These are phyloP conservation scores for Sanghuangporus weigelae DNA, from an alignment of 1,284 basidiomycete species.

Conservation along the genomic window DNA sequence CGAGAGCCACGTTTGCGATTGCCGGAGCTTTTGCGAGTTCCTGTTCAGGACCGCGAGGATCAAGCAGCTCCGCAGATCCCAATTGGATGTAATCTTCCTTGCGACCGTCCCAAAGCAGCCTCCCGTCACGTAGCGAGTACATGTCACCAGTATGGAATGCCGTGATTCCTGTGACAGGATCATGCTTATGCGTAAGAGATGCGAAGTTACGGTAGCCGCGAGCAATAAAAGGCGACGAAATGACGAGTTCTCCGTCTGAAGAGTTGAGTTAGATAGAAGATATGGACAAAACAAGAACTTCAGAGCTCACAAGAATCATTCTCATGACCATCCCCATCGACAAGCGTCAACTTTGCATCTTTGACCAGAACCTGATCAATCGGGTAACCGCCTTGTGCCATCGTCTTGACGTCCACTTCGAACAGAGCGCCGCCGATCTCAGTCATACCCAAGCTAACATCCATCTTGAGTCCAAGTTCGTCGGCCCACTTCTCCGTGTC, in stretches of 20 bases:
- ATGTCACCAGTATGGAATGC: slow-evolving; percentile 32
- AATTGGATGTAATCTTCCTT: slow-evolving; percentile 33
- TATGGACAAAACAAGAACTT: slow-evolving; percentile 22
- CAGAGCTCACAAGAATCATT: slow-evolving; percentile 3
- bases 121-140: slow-evolving; percentile 23
- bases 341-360: slow-evolving; percentile 1
- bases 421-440: slow-evolving; percentile 27
- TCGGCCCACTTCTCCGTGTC: slow-evolving; percentile 28
- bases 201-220: slow-evolving; percentile 28
- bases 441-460: slow-evolving; percentile 33
- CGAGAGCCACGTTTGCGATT: slow-evolving; percentile 26
- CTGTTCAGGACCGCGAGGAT: slow-evolving; percentile 29
- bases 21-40: slow-evolving; percentile 24
- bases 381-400: slow-evolving; percentile 7
- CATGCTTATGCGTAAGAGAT: slow-evolving; percentile 24
- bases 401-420: neutral
- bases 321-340: slow-evolving; percentile 4
- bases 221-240: slow-evolving; percentile 27
- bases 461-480: slow-evolving; percentile 25
- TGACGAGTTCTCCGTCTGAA: slow-evolving; percentile 31
- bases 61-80: slow-evolving; percentile 29
- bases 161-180: slow-evolving; percentile 23
- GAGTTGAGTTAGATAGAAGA: slow-evolving; percentile 9
- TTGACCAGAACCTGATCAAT: neutral
- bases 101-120: slow-evolving; percentile 30